A percentile compares a stretch with the other conserved stretches of the same genome.
Conservation (phyloP, 768 basidiomycete genomes). For the Phylloporus rhodoxanthus region DNA sequence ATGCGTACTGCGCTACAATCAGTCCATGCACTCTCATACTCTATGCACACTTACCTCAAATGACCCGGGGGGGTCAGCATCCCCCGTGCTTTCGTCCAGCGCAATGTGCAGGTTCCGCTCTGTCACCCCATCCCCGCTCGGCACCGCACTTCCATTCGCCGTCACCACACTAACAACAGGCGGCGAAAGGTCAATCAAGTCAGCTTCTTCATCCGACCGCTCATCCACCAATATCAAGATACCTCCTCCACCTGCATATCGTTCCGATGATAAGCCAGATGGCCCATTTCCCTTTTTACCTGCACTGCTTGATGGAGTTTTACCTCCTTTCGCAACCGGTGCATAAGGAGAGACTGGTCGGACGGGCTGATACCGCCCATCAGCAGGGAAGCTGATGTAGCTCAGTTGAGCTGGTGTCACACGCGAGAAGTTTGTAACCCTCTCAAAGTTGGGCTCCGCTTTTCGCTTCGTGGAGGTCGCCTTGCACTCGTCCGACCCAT, state of each 20-base stretch:
- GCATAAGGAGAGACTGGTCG: constrained; percentile 59
- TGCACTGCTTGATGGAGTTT: constrained; percentile 20
- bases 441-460: constrained; percentile 70
- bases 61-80: constrained; percentile 68
- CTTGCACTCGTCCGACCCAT: constrained; percentile 51
- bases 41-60: constrained; percentile 64
- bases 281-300: constrained; percentile 29
- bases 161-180: constrained; percentile 20
- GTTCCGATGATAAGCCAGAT: constrained; percentile 43
- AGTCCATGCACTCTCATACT: constrained; percentile 11
- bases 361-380: constrained; percentile 83
- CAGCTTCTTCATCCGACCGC: constrained; percentile 61
- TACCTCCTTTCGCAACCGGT: constrained; percentile 31
- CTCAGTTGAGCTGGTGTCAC: constrained; percentile 85
- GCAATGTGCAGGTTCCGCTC: constrained; percentile 49
- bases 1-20: constrained; percentile 57
- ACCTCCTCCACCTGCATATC: constrained; percentile 76
- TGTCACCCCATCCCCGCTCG: constrained; percentile 17
- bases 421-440: constrained; percentile 80
- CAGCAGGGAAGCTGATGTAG: constrained; percentile 76
- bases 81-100: constrained; percentile 63
- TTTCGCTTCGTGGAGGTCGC: constrained; percentile 53
- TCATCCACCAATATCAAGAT: constrained; percentile 80
- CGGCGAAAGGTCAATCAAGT: constrained; percentile 64
- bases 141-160: constrained; percentile 28